These are phyloP conservation scores for Mallotus repandus DNA, from an alignment of 441 rosid genomes.

Conservation along the genomic window DNA sequence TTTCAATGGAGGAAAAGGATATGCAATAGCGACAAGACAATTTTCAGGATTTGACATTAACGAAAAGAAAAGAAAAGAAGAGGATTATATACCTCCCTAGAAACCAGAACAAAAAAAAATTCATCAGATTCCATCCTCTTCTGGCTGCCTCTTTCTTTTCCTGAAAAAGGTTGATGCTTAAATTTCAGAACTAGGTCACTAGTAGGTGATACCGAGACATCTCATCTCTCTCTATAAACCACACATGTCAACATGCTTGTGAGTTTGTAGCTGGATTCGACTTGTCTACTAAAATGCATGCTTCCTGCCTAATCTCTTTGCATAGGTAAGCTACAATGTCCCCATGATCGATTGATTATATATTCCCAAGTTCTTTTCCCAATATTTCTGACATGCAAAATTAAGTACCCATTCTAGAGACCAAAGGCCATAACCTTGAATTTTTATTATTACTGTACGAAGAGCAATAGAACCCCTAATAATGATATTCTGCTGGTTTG, in stretches of 20 bases:
- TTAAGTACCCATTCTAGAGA: slow-evolving; percentile 6
- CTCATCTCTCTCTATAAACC: slow-evolving; percentile 18
- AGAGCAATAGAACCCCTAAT: not conserved
- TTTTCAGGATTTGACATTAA: slow-evolving; percentile 37
- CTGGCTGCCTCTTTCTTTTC: slow-evolving; percentile 22
- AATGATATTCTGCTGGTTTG: slow-evolving; percentile 18
- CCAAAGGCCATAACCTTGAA: not conserved
- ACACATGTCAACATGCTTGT: slow-evolving; percentile 19
- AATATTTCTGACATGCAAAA: slow-evolving; percentile 17
- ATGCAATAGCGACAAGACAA: slow-evolving; percentile 46
- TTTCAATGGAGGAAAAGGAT: slow-evolving; percentile 44
- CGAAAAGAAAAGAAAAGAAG: slow-evolving; percentile 19
- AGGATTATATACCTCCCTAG: slow-evolving; percentile 39
- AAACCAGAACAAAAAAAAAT: slow-evolving; percentile 40
- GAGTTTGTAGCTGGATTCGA: slow-evolving; percentile 23
- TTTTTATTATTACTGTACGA: not conserved
- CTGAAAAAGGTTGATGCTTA: slow-evolving; percentile 35
- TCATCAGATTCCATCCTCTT: slow-evolving; percentile 43
- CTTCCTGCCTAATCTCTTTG: slow-evolving; percentile 6
- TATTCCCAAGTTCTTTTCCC: slow-evolving; percentile 12
- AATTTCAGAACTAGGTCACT: slow-evolving; percentile 27
- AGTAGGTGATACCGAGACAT: slow-evolving; percentile 23
- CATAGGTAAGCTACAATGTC: slow-evolving; percentile 13
- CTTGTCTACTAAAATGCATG: slow-evolving; percentile 10
- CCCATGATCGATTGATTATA: slow-evolving; percentile 9